Base-by-base conservation (phyloP, 2,329 filamentous ascomycete genomes). In the Dactylella cylindrospora region DNA sequence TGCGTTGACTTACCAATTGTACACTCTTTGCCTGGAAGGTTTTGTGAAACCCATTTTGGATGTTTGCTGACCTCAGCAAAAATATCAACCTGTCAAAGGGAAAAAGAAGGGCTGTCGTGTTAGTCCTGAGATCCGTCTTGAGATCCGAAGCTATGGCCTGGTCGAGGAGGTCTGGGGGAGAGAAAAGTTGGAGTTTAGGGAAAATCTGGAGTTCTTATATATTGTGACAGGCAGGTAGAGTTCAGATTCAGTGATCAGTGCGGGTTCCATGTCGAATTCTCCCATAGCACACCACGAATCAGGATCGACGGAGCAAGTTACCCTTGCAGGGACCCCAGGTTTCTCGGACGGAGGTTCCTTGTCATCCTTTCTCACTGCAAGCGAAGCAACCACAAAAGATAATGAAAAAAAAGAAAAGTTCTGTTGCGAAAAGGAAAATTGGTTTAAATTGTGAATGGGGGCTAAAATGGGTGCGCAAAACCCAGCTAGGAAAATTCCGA, bases 341-440 rank as follows among this genome's bases (percentile, higher is more conserved):
- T 53, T 46, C 55, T 61, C 55, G 55, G 55, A 61, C 55, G 55
- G 55, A 61, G 55, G 47, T 61, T 60, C 55, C 55, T 61, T 61
- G 55, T 49, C 47, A 47, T 38, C 31, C 29, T 36, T 36, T 20
- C 15, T 47, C 41, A 43, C 47, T 47, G 55, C 55, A 53, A 61
- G 55, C 55, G 55, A 61, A 49, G n/a, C 25, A 40, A 17, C 15
- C 25, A 9, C 25, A 22, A 22, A 41, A 49, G 47, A 47, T 46
- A 47, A 49, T 20, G 23, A 41, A 52, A 53, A 22, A 44, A 53
- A 29, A 29, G 2, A 36, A 17, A 47, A 12, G 12, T 17, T 36
- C 5, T 15, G 3, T n/a, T 28, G 28, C 35, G 26, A 25, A 13
- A 10, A 33, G 17, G 22, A 15, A 9, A 9, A 13, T 17, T 49